Evolutionary conservation across 2,329 filamentous ascomycete genomes (phyloP), one percentile per base, ranked within the genome.

Genomic region (Aspergillus japonicus): DNA sequence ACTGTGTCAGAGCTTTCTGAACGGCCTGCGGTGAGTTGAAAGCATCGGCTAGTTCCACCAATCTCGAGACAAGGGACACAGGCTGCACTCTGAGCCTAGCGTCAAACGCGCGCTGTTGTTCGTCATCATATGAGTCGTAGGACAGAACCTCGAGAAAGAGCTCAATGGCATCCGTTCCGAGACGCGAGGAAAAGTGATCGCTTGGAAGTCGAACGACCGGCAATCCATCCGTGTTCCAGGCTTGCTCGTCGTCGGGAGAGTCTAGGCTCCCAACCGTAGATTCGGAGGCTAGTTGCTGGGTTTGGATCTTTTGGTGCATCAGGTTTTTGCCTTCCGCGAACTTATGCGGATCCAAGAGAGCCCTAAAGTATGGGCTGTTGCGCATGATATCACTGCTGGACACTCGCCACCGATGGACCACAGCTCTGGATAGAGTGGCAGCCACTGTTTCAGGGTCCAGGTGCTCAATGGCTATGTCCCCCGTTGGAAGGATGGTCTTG

Each of bases 261-360:
- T 29, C 7, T 10, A 49, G 26, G n/a, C 49, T 42, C 26, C 35
- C 47, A 23, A 11, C 31, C 16, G 12, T 24, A 14, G 35, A 2
- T 19, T 49, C 33, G 11, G 48, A 11, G 4, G 39, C 31, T 31
- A 33, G 5, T 14, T 29, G 33, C 11, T 51, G 44, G 14, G 19
- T 33, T 19, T 60, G 55, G 12, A 66, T 50, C 62, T 72, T 66
- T 31, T 71, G 69, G 24, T 70, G 65, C 55, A 68, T 64, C 59
- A 79, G 66, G 4, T 66, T 52, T 51, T 69, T 70, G 5, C 78
- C 77, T 60, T 80, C 78, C 2, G 68, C 69, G 56, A 80, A 80
- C 56, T 79, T 80, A 14, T 71, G 64, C 2, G 75, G 73, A 39
- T 80, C 76, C 16, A 80, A 64, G 12, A 80, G 64, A 21, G 70